Conservation (phyloP, 768 basidiomycete genomes). For the Termitomyces sp. region DNA sequence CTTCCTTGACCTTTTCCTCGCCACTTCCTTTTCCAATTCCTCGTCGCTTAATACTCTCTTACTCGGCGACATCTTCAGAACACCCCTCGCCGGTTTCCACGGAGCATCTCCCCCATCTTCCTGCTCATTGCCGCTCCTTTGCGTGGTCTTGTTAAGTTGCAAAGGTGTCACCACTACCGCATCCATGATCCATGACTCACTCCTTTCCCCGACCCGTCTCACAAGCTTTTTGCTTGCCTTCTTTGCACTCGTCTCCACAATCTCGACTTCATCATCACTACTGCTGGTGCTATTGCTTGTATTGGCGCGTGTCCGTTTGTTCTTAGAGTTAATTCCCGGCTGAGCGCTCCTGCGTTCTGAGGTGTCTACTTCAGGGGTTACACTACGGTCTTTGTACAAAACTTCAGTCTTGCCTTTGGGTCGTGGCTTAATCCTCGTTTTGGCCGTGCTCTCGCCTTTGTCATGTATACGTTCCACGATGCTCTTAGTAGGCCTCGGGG, state of each 20-base stretch:
- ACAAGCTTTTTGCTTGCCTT: constrained; percentile 13
- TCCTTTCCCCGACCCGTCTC: constrained; percentile 10
- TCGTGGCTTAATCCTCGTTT: constrained; percentile 16
- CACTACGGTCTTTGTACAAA: background rate
- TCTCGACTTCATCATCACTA: constrained; percentile 14
- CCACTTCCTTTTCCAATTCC: constrained; percentile 2
- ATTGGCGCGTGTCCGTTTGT: constrained; percentile 1
- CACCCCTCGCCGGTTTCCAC: constrained; percentile 1
- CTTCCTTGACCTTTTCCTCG: background rate
- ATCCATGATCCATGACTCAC: constrained; percentile 13
- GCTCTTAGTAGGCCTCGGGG: constrained; percentile 11
- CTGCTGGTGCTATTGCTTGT: constrained; percentile 4
- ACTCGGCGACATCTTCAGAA: constrained; percentile 10
- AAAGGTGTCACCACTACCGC: constrained; percentile 7
- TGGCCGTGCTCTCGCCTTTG: constrained; percentile 15
- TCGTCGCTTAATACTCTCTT: constrained; percentile 11
- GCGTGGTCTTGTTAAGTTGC: constrained; percentile 1
- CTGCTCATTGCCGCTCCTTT: background rate
- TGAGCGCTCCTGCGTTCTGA: constrained; percentile 10
- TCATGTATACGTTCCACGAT: constrained; percentile 15
- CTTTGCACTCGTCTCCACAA: constrained; percentile 2
- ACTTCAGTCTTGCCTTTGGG: constrained; percentile 10
- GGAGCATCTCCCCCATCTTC: constrained; percentile 6
- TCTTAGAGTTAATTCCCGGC: constrained; percentile 2
- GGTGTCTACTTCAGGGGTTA: constrained; percentile 3